Evolutionary conservation across 345 rosid genomes (phyloP).

Genomic region (Citrus trifoliata): DNA sequence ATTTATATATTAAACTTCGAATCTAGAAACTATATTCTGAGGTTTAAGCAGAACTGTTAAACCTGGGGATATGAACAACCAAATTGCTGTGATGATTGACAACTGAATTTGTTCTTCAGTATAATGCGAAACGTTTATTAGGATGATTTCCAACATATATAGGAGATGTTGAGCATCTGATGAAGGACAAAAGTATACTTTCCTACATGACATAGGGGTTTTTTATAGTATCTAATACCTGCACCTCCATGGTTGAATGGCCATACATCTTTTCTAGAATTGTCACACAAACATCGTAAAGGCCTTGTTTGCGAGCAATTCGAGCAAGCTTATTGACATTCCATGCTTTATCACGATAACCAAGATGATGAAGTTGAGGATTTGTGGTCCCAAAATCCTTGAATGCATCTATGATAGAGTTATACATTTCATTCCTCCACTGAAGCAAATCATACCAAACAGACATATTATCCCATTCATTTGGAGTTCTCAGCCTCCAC

Average conservation of each 20-base stretch:
- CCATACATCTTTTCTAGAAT: conserved; percentile 98
- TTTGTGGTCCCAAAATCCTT: conserved; percentile 73
- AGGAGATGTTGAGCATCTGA: not conserved
- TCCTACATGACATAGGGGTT: not conserved
- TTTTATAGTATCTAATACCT: conserved; percentile 46
- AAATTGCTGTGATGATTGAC: not conserved
- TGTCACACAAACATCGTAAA: conserved; percentile 85
- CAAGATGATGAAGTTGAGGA: conserved; percentile 92
- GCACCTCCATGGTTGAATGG: conserved; percentile 98
- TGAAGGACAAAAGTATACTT: not conserved
- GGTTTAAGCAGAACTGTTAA: not conserved
- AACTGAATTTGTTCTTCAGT: not conserved
- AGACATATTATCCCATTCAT: conserved; percentile 98
- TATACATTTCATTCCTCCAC: conserved; percentile 99
- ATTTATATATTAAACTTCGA: not conserved
- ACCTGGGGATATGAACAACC: not conserved
- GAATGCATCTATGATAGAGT: conserved; percentile 88
- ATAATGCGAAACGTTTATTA: not conserved
- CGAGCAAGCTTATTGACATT: conserved; percentile 97
- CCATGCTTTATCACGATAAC: conserved; percentile 99
- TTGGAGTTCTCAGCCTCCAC: conserved; percentile 97
- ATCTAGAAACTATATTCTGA: not conserved
- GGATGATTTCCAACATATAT: not conserved
- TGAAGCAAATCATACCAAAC: conserved; percentile 96
- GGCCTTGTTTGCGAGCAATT: conserved; percentile 96